These are phyloP conservation scores for Monosporozyma aerobia DNA, from an alignment of 805 yeast genomes.

Conservation along the genomic window DNA sequence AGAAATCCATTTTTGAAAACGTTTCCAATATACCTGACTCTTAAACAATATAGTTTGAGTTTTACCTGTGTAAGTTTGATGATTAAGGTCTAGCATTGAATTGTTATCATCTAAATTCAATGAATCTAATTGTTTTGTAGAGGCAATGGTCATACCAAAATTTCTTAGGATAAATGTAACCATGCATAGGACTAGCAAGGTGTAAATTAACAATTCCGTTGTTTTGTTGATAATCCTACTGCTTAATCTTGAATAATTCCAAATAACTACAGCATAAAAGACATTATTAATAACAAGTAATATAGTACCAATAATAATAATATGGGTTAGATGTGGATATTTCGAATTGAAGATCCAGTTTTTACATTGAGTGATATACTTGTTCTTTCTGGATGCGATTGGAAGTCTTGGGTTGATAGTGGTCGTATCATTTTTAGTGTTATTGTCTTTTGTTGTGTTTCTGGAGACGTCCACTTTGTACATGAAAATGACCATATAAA, in stretches of 20 bases:
- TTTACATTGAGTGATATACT: not conserved
- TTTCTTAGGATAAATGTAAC: slow-evolving; percentile 17
- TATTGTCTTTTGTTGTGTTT: not conserved
- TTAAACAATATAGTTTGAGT: not conserved
- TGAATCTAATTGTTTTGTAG: slow-evolving; percentile 10
- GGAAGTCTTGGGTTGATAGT: not conserved
- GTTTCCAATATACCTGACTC: not conserved
- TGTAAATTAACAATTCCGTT: not conserved
- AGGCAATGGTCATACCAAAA: slow-evolving; percentile 18
- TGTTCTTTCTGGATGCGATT: not conserved
- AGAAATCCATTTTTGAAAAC: not conserved
- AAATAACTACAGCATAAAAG: not conserved
- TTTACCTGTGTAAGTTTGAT: not conserved
- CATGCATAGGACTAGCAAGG: not conserved
- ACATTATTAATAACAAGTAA: not conserved
- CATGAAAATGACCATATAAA: slow-evolving; percentile 23
- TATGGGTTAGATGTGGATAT: not conserved
- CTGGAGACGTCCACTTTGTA: slow-evolving; percentile 10
- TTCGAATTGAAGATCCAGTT: not conserved
- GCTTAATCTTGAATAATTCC: not conserved
- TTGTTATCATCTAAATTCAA: not conserved
- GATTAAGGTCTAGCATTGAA: not conserved
- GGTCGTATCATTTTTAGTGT: not conserved
- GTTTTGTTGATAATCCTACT: not conserved
- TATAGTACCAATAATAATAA: not conserved